Base-by-base conservation (phyloP, 176 grass and related monocot genomes). In the Carex cristatella region DNA sequence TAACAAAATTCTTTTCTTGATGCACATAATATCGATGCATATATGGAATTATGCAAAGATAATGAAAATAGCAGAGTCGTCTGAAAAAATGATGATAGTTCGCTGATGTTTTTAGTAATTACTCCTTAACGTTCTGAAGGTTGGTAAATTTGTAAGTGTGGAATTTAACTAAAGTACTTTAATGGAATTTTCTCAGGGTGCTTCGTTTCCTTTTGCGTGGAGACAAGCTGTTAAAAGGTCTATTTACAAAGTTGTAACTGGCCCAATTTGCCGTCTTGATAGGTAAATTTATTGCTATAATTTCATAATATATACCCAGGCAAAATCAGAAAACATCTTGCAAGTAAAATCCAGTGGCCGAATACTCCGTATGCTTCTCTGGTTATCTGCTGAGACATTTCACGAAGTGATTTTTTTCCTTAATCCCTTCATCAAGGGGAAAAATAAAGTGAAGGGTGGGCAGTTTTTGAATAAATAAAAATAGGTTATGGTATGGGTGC, bases 121-220 rank as follows among this genome's bases (percentile, higher is more conserved):
- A 51, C 73, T 77, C 27, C 48, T 76, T 6, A 31, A 55, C 18
- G 27, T 81, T 64, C 31, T 67, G 89, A 69, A 55, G 13, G n/a
- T 37, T 49, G 30, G 14, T 79, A 35, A 71, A 30, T 51, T 27
- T 71, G 37, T 80, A 7, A n/a, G 11, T 51, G 82, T 80, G 67
- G 60, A 67, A 90, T 55, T 61, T 83, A 89, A 88, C 66, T 85
- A 56, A 87, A 87, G 83, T 70, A 69, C 77, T 65, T 63, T 28
- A 32, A 8, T 66, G 69, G 15, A 86, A 72, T 83, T 79, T 88
- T 89, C 89, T 87, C 85, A 94, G 92, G 92, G 95, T 86, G 85
- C 91, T 91, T 94, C 92, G 70, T 93, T 98, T 93, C 93, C 95
- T 90, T 94, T 89, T 89, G 88, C 91, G 65, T 93, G 92, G 95